Base-by-base conservation (phyloP, 345 rosid species). In the Populus nigra region DNA sequence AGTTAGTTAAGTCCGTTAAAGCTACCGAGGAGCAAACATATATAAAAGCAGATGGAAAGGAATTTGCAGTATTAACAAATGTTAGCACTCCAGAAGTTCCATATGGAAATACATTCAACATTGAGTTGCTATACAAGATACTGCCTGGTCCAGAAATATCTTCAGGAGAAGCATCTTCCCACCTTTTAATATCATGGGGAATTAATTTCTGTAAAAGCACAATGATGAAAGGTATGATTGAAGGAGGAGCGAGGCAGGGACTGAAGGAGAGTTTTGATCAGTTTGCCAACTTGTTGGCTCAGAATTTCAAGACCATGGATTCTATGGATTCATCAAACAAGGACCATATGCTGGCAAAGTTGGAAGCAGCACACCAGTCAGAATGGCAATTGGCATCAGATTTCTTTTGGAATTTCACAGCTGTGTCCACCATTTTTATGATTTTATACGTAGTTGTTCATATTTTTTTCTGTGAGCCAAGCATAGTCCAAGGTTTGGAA, bases 61-160 rank as follows among this genome's bases (percentile, higher is more conserved):
- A 87, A 57, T 93, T 89, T 85, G 91, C 85, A 43, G 69, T 93
- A 62, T 73, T 79, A 41, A 78, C 87, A 74, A 81, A 76, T 84
- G 94, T 89, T 23, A 88, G 87, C 74, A 93, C 96, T 47, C 97
- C 98, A 0, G 94, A 90, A 59, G 98, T 90, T 85, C 99, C 98
- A 16, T 91, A 86, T 78, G 99, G 99, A 50, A 83, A 78, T 66
- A 81, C 89, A 49, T 95, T 95, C 77, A 87, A 75, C 72, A 69
- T 93, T 45, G 87, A 90, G 84, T 80, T 93, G 83, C 93, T 95
- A 68, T 95, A 95, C 91, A 91, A 90, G 88, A 87, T 95, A 49
- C 59, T 83, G 69, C 91, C 93, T 27, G 97, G 84, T 71, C 79
- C 88, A 36, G 86, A 85, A 78, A 76, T 70, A 77, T 75, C 80